Evolutionary conservation across 2,329 filamentous ascomycete species (phyloP), one percentile per base, ranked within the genome.

Genomic region (Exophiala spinifera): DNA sequence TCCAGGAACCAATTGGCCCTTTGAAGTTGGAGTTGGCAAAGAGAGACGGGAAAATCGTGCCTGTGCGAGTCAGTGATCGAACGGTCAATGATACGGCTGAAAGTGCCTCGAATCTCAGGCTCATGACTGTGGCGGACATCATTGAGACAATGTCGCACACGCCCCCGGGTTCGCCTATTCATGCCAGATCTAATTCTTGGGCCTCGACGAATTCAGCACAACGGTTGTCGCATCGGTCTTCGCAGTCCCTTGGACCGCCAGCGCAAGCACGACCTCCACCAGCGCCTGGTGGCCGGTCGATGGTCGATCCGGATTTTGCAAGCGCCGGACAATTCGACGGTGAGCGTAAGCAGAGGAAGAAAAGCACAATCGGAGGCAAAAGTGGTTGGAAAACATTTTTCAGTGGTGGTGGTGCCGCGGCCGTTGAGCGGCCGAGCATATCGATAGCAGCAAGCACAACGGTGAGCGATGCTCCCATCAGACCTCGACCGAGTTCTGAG

Each of bases 321-420:
- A 28, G 53, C 3, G 59, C 61, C 15, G 56, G 57, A 5, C 53
- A 57, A 21, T 61, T 64, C 20, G 59, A 64, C 17, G 56, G 60
- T 3, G 62, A 64, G 34, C 48, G 56, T 23, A 60, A 56, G 46
- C 52, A 53, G 40, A 58, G 56, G 37, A 50, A 50, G 25, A 61
- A 60, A 45, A 45, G 49, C 14, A 43, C 46, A 14, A 31, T n/a
- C n/a, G 51, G 46, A 11, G 59, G 53, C 34, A 59, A 56, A 28
- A 58, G 48, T 28, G 57, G 63, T 39, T 54, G 60, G 55, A 55
- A 61, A 57, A 49, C 57, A 44, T 74, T 33, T 63, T 66, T 7
- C 76, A 39, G 58, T 76, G 81, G 64, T 72, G 81, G 57, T 79
- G 81, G 17, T 69, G 83, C 31, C 15, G 46, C 40, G 14, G 25